These are phyloP conservation scores for Cercospora sojina DNA, from an alignment of 2,329 filamentous ascomycete species.

Conservation along the genomic window DNA sequence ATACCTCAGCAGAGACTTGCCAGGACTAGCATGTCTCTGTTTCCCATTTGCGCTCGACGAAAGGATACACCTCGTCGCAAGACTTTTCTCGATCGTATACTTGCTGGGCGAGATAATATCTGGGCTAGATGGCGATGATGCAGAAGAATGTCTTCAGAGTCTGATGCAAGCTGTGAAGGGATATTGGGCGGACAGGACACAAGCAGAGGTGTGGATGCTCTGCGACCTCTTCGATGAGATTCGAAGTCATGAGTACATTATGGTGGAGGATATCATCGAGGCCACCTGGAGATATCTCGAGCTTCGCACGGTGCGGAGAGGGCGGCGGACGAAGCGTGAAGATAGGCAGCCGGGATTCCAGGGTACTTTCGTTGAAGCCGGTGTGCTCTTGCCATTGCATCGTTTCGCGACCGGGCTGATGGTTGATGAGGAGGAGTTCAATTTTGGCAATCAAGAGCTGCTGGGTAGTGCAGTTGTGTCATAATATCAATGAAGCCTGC, in stretches of 20 bases:
- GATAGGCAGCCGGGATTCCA: conserved; percentile 7
- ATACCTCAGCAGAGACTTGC: conserved; percentile 12
- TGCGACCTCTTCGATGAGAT: conserved; percentile 21
- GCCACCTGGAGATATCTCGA: conserved; percentile 14
- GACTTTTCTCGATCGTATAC: conserved; percentile 17
- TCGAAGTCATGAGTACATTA: conserved; percentile 14
- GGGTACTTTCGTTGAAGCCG: conserved; percentile 10
- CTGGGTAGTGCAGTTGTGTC: neutral
- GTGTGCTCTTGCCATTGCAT: conserved; percentile 14
- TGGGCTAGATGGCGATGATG: conserved; percentile 13
- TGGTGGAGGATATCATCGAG: conserved; percentile 12
- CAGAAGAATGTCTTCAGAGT: conserved; percentile 14
- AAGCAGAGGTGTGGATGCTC: conserved; percentile 16
- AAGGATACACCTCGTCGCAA: conserved; percentile 16
- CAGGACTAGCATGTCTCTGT: conserved; percentile 13
- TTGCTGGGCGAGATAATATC: conserved; percentile 13
- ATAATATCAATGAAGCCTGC: neutral
- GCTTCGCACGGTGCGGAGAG: conserved; percentile 6
- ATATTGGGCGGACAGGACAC: conserved; percentile 18
- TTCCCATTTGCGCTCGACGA: conserved; percentile 21
- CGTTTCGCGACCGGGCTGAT: conserved; percentile 16
- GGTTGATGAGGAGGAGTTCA: conserved; percentile 18
- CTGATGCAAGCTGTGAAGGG: conserved; percentile 18
- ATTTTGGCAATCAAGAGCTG: neutral
- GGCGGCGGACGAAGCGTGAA: conserved; percentile 2